Percentiles rank a stretch among this genome's conserved stretches.
phyloP scores from a whole-genome alignment of 768 basidiomycete species.

The Nidularia pulvinata region DNA sequence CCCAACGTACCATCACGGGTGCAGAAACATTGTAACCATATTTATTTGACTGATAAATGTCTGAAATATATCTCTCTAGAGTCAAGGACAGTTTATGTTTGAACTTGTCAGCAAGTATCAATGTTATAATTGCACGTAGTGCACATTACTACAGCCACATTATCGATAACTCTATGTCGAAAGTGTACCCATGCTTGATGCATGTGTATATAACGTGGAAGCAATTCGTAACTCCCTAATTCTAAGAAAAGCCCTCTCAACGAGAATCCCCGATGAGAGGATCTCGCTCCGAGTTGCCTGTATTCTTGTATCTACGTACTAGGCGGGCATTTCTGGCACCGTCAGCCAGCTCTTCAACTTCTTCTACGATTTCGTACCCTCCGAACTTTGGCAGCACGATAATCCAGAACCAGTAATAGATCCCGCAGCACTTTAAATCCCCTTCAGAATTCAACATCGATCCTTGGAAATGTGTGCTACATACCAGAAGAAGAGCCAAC shows the following conservation, averaged over 20 bases:
- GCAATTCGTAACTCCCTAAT: neutral
- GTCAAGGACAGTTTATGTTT: too few relatives aligned
- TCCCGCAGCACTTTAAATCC: constrained; percentile 20
- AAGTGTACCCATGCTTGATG: too few relatives aligned
- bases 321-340: constrained; percentile 29
- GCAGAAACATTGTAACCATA: too few relatives aligned
- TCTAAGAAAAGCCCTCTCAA: neutral
- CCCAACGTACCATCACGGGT: too few relatives aligned
- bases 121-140: too few relatives aligned
- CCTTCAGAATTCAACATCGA: neutral
- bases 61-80: too few relatives aligned
- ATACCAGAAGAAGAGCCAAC: constrained; percentile 19
- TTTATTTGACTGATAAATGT: too few relatives aligned
- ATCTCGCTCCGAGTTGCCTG: constrained; percentile 2
- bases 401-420: constrained; percentile 42
- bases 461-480: neutral
- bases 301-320: constrained; percentile 23
- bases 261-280: constrained; percentile 2
- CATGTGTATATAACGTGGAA: neutral
- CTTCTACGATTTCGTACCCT: constrained; percentile 44
- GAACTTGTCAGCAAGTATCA: too few relatives aligned
- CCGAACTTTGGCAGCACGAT: constrained; percentile 38
- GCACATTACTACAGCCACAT: too few relatives aligned
- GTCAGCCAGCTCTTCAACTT: constrained; percentile 38
- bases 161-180: too few relatives aligned